phyloP scores from a whole-genome alignment of 2,329 filamentous ascomycete species.

The Sporothrix humicola region DNA sequence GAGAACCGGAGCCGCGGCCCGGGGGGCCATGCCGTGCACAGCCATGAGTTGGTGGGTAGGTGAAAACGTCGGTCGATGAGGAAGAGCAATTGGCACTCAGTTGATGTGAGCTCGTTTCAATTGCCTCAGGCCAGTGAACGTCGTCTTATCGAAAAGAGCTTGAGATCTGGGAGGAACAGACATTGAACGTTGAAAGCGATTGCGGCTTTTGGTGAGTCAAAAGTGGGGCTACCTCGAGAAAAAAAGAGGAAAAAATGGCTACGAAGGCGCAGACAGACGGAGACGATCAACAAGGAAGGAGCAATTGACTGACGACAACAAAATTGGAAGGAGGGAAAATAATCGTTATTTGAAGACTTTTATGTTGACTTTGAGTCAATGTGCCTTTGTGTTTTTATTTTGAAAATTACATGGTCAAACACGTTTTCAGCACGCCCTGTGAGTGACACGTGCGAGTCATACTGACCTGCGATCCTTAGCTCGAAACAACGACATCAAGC shows the following conservation, averaged over 20 bases:
- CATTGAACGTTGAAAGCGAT: constrained; percentile 17
- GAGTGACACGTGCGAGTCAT: too few species aligned
- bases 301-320: neutral
- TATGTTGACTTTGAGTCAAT: too few species aligned
- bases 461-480: too few species aligned
- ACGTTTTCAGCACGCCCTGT: too few species aligned
- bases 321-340: neutral
- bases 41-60: constrained; percentile 1
- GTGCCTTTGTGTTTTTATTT: too few species aligned
- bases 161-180: too few species aligned
- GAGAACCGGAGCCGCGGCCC: constrained; percentile 31
- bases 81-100: neutral
- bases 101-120: neutral
- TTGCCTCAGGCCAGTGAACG: neutral
- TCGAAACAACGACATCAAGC: too few species aligned
- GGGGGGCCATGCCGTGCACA: constrained; percentile 25
- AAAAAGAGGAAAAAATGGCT: constrained; percentile 15
- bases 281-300: constrained; percentile 1
- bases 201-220: constrained; percentile 27
- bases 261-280: neutral
- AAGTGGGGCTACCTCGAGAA: constrained; percentile 12
- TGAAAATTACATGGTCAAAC: too few species aligned
- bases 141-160: constrained; percentile 3
- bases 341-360: neutral
- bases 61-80: too few species aligned